Percentiles rank a stretch among this genome's conserved stretches.
phyloP scores from a whole-genome alignment of 2,329 filamentous ascomycete species.

The Coniochaeta hoffmannii region DNA sequence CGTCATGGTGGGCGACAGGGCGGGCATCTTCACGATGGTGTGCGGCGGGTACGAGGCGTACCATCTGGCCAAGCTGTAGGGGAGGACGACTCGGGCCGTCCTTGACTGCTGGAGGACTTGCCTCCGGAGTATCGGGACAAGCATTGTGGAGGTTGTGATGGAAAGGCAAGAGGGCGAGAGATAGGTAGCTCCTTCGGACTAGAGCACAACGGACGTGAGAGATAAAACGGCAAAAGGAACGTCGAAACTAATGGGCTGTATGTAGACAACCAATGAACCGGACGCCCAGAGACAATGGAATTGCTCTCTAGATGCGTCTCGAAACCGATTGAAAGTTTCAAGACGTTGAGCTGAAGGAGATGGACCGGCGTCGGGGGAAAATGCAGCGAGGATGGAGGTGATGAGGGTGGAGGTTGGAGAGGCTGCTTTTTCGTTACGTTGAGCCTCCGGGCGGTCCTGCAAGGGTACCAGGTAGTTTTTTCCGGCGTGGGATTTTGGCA shows the following conservation, averaged over 20 bases:
- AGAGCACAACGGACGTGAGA: conserved; percentile 8
- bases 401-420: conserved; percentile 9
- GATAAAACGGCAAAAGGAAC: conserved; percentile 11
- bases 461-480: conserved; percentile 18
- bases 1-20: conserved; percentile 95
- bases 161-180: conserved; percentile 8
- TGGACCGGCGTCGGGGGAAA: conserved; percentile 3
- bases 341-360: background rate
- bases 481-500: conserved; percentile 14
- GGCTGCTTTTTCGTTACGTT: background rate
- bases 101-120: conserved; percentile 47
- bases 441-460: background rate
- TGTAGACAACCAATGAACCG: conserved; percentile 8
- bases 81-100: conserved; percentile 42
- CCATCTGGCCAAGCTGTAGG: conserved; percentile 51
- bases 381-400: conserved; percentile 2
- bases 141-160: conserved; percentile 37
- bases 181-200: conserved; percentile 14
- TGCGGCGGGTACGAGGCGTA: conserved; percentile 88
- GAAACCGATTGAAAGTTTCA: conserved; percentile 11
- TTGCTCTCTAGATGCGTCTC: background rate
- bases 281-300: background rate
- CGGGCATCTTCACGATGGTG: conserved; percentile 95
- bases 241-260: conserved; percentile 8
- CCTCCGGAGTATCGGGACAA: conserved; percentile 57